A percentile compares a stretch with the other conserved stretches of the same genome.
Evolutionary conservation across 495 filamentous ascomycete species (phyloP).

Genomic region (Daldinia loculata): DNA sequence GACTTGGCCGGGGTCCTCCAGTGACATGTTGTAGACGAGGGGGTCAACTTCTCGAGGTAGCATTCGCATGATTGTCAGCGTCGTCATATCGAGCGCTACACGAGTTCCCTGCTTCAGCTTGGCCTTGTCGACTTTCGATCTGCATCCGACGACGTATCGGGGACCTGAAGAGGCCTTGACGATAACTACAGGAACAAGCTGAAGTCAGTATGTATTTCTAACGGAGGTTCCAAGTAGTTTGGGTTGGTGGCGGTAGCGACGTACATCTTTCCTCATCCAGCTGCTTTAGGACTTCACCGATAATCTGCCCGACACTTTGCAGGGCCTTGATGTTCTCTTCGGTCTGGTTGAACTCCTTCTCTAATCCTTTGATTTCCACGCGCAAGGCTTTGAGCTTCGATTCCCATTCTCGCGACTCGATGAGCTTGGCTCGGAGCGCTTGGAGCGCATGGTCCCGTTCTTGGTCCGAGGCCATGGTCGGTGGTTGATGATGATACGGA

Average conservation of each 20-base stretch:
- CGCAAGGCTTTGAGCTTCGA: constrained; percentile 92
- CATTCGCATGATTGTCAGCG: constrained; percentile 99
- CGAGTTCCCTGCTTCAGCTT: constrained; percentile 98
- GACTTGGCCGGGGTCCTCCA: constrained; percentile 97
- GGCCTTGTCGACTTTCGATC: constrained; percentile 94
- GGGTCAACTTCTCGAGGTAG: constrained; percentile 98
- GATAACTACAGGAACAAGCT: constrained; percentile 55
- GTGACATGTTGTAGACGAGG: constrained; percentile 99
- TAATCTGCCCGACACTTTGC: constrained; percentile 99
- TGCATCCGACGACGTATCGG: constrained; percentile 97
- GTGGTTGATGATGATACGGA: constrained; percentile 11
- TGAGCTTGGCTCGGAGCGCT: constrained; percentile 88
- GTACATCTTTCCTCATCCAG: constrained; percentile 98
- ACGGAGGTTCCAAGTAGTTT: background rate
- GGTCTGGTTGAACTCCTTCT: constrained; percentile 93
- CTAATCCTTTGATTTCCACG: constrained; percentile 91
- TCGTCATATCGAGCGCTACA: constrained; percentile 99
- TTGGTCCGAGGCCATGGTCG: constrained; percentile 55
- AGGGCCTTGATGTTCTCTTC: constrained; percentile 99
- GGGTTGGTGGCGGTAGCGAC: constrained; percentile 43
- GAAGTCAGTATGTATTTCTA: constrained; percentile 12
- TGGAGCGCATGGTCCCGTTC: constrained; percentile 86
- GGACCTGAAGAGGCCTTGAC: constrained; percentile 95
- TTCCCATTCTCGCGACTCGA: constrained; percentile 98
- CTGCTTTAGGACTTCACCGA: constrained; percentile 98